A percentile compares a stretch with the other conserved stretches of the same genome.
Evolutionary conservation across 805 yeast species (phyloP).

Genomic region (Candida piceae): DNA sequence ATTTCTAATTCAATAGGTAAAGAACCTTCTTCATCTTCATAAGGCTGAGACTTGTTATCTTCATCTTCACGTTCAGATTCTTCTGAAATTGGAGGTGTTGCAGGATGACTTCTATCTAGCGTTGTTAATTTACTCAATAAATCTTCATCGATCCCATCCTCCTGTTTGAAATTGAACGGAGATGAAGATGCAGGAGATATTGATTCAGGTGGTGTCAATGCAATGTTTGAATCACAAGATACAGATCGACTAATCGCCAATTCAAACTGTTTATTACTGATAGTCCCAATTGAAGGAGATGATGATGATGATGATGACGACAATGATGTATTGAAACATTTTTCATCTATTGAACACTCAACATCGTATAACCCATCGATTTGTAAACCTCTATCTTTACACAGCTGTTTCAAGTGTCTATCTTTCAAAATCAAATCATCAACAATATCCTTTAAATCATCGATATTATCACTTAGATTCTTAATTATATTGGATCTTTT

Average conservation of each 20-base stretch:
- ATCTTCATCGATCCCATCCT: too few relatives aligned
- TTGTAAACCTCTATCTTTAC: constrained; percentile 22
- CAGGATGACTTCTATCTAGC: background rate
- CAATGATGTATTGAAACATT: too few relatives aligned
- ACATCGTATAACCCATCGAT: constrained; percentile 29
- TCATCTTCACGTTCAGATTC: background rate
- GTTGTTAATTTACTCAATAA: background rate
- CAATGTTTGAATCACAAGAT: background rate
- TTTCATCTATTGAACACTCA: constrained; percentile 8
- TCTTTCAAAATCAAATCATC: constrained; percentile 26
- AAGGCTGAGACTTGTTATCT: background rate
- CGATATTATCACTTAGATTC: constrained; percentile 29
- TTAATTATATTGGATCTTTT: constrained; percentile 40
- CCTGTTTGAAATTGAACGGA: too few relatives aligned
- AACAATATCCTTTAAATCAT: constrained; percentile 26
- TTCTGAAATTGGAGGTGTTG: background rate
- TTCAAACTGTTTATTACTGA: too few relatives aligned
- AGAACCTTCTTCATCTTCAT: background rate
- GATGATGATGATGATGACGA: too few relatives aligned
- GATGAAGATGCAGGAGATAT: background rate
- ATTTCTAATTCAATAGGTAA: constrained; percentile 1
- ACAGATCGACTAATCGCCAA: too few relatives aligned
- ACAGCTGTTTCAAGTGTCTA: constrained; percentile 18
- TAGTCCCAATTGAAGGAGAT: too few relatives aligned
- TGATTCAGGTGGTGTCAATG: constrained; percentile 4